These are phyloP conservation scores for Acer yangbiense DNA, from an alignment of 345 rosid species.

Conservation along the genomic window DNA sequence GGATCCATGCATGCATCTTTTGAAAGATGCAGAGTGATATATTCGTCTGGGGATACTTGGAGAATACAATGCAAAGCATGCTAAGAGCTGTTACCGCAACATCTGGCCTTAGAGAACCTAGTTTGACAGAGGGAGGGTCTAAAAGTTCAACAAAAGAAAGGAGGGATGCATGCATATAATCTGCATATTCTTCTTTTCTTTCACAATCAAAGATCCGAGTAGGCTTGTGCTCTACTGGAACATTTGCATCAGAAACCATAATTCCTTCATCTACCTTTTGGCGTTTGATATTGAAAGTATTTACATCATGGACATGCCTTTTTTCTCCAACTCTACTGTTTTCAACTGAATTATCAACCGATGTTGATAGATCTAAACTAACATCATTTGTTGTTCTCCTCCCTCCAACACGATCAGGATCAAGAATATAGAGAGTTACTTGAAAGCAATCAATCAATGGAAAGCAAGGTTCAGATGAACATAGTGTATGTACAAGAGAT, in stretches of 20 bases:
- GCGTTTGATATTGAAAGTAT: slow-evolving; percentile 52
- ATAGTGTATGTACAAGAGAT: slow-evolving; percentile 57
- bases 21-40: slow-evolving; percentile 58
- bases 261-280: slow-evolving; percentile 57
- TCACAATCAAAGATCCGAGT: slow-evolving; percentile 37
- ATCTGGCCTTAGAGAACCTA: slow-evolving; percentile 52
- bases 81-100: slow-evolving; percentile 73
- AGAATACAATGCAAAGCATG: slow-evolving; percentile 77
- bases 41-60: slow-evolving; percentile 50
- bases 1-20: slow-evolving; percentile 70
- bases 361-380: slow-evolving; percentile 29
- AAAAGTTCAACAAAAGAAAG: slow-evolving; percentile 60
- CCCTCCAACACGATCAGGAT: slow-evolving; percentile 52
- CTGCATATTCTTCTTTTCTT: slow-evolving; percentile 60
- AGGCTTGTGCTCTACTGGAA: slow-evolving; percentile 33
- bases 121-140: slow-evolving; percentile 46
- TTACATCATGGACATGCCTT: slow-evolving; percentile 50
- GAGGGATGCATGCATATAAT: slow-evolving; percentile 47
- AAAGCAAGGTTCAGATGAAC: slow-evolving; percentile 66
- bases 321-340: slow-evolving; percentile 58
- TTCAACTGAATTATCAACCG: slow-evolving; percentile 35
- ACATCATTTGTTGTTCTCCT: slow-evolving; percentile 31
- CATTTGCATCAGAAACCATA: slow-evolving; percentile 35
- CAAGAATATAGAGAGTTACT: slow-evolving; percentile 59
- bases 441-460: slow-evolving; percentile 72